Evolutionary conservation across 805 yeast species (phyloP).

Genomic region (Tetrapisispora phaffii): DNA sequence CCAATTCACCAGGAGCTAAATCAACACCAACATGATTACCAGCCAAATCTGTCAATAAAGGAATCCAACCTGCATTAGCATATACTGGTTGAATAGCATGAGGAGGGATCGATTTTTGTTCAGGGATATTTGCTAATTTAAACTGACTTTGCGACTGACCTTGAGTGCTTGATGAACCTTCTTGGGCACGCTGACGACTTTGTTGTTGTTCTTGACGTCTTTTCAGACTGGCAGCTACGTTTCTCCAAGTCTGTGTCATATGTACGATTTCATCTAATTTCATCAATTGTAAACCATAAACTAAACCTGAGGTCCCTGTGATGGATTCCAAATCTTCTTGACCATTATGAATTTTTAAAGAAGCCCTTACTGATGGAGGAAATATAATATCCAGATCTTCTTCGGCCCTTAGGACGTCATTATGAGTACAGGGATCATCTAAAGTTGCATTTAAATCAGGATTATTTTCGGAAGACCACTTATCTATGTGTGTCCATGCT

Average conservation of each 20-base stretch:
- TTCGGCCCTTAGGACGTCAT: constrained; percentile 77
- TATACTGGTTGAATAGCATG: constrained; percentile 62
- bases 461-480: constrained; percentile 69
- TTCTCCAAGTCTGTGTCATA: constrained; percentile 80
- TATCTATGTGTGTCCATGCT: constrained; percentile 84
- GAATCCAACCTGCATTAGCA: constrained; percentile 90
- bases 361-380: constrained; percentile 76
- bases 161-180: constrained; percentile 7
- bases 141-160: constrained; percentile 24
- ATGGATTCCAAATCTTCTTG: constrained; percentile 72
- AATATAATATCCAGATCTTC: constrained; percentile 63
- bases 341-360: constrained; percentile 79
- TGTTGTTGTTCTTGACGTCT: constrained; percentile 19
- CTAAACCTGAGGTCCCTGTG: constrained; percentile 56
- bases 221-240: constrained; percentile 42
- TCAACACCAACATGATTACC: constrained; percentile 93
- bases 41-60: constrained; percentile 73
- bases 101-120: constrained; percentile 68
- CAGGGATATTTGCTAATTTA: constrained; percentile 35
- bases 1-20: constrained; percentile 68
- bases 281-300: constrained; percentile 73
- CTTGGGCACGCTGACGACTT: constrained; percentile 8
- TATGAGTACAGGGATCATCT: constrained; percentile 66
- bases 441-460: constrained; percentile 76
- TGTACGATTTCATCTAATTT: constrained; percentile 71